Evolutionary conservation across 2,329 filamentous ascomycete species (phyloP), one percentile per base, ranked within the genome.

Genomic region (Fusarium coicis): DNA sequence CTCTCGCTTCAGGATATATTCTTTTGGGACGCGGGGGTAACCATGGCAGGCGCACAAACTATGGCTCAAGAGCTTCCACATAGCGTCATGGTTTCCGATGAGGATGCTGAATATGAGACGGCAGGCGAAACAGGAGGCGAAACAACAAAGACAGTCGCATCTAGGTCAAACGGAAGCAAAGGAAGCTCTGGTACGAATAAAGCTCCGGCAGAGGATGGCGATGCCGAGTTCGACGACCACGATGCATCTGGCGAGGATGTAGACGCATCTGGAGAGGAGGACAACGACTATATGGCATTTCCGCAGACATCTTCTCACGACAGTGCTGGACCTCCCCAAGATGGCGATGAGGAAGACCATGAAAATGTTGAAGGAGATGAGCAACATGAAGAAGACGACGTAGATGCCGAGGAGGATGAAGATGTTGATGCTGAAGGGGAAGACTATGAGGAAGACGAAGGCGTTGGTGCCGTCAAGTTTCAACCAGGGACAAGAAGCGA

Each of bases 11-110:
- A 63, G 63, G 57, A 52, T 30, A 54, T 67, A 60, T 66, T 64
- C 72, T 72, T 68, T 70, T 66, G 66, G 69, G 72, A 77, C 74
- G 75, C 73, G 75, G 72, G 71, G 72, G 74, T 75, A 74, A 81
- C 73, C 52, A 88, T 88, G 86, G 80, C 85, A 58, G 88, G 84
- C 75, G 84, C 85, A 62, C 87, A 88, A 76, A 82, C 85, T 55
- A 89, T 88, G 81, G 85, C 89, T 78, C 87, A 90, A 66, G 86
- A 89, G 79, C 83, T 89, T 63, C 88, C 89, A 76, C 86, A 88
- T 75, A 89, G 87, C 78, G 85, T 85, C 47, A 81, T 87, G 73
- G 82, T 86, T 63, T 87, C 87, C 10, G 86, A 87, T 9, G 86
- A 87, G 64, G 85, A 85, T 63, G 84, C 83, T 54, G 84, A 85